phyloP scores from a whole-genome alignment of 1,284 basidiomycete species.

The Macrocystidia cucumis region DNA sequence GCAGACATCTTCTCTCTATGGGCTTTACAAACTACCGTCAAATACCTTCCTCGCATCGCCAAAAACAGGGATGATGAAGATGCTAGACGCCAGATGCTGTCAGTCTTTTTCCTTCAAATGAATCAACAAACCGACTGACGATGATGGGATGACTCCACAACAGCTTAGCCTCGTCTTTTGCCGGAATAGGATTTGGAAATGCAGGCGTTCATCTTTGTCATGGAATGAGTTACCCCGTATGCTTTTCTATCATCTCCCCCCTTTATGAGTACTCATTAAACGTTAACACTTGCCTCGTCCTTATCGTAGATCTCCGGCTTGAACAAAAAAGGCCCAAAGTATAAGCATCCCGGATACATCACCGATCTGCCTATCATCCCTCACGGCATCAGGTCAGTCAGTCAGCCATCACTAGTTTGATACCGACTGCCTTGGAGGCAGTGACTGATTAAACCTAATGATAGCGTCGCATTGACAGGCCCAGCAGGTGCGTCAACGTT shows the following conservation, averaged over 20 bases:
- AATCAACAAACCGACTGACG: background rate
- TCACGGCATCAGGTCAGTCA: slow-evolving; percentile 70
- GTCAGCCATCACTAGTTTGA: background rate
- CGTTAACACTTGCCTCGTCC: slow-evolving; percentile 7
- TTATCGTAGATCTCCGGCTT: slow-evolving; percentile 78
- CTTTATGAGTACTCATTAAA: slow-evolving; percentile 1
- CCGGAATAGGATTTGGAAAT: slow-evolving; percentile 95
- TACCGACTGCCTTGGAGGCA: slow-evolving; percentile 1
- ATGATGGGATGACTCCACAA: background rate
- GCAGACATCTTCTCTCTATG: slow-evolving; percentile 95
- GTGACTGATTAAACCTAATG: slow-evolving; percentile 3
- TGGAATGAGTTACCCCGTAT: slow-evolving; percentile 77
- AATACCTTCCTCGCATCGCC: slow-evolving; percentile 85
- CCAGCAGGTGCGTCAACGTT: slow-evolving; percentile 67
- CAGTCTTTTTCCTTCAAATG: slow-evolving; percentile 16
- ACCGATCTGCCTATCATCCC: slow-evolving; percentile 87
- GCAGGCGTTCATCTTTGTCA: slow-evolving; percentile 91
- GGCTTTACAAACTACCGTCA: slow-evolving; percentile 88
- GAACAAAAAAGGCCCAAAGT: slow-evolving; percentile 90
- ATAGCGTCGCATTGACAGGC: slow-evolving; percentile 79
- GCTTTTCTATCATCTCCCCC: slow-evolving; percentile 14
- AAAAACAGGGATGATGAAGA: slow-evolving; percentile 77
- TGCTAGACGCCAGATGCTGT: slow-evolving; percentile 90
- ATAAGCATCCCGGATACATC: slow-evolving; percentile 80
- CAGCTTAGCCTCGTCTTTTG: slow-evolving; percentile 83